phyloP scores from a whole-genome alignment of 495 filamentous ascomycete species.

The Schizothecium vesticola region DNA sequence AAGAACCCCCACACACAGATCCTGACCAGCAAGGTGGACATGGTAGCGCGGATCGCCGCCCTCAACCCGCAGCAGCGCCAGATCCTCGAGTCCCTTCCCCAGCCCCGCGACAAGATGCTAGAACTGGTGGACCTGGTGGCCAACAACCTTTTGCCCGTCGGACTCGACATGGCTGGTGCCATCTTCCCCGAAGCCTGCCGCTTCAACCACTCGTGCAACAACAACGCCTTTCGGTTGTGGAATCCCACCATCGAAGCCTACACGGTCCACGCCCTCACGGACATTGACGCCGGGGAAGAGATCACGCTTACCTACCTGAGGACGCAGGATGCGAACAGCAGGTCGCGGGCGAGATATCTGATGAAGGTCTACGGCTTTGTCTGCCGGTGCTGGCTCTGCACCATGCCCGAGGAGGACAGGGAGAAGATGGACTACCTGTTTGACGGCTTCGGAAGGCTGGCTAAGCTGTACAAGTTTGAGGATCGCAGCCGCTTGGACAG shows the following conservation, averaged over 20 bases:
- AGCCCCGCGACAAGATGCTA: neutral
- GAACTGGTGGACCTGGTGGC: neutral
- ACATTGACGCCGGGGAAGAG: slow-evolving; percentile 33
- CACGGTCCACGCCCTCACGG: slow-evolving; percentile 31
- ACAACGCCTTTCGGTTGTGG: slow-evolving; percentile 34
- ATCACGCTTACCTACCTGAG: slow-evolving; percentile 34
- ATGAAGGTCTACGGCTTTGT: slow-evolving; percentile 25
- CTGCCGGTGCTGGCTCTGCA: slow-evolving; percentile 31
- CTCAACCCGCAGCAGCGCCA: neutral
- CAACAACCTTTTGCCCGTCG: neutral
- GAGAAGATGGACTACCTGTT: neutral
- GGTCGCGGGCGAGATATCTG: slow-evolving; percentile 17
- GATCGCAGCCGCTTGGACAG: neutral
- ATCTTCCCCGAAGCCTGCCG: slow-evolving; percentile 31
- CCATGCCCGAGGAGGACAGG: neutral
- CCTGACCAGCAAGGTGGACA: neutral
- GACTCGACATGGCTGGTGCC: slow-evolving; percentile 4
- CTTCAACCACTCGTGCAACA: slow-evolving; percentile 36
- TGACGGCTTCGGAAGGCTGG: neutral
- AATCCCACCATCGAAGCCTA: slow-evolving; percentile 22
- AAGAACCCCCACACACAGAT: no score
- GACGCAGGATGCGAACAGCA: slow-evolving; percentile 16
- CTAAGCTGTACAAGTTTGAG: neutral
- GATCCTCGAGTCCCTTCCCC: neutral
- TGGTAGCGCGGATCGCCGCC: neutral